Evolutionary conservation across 441 rosid species (phyloP).

Genomic region (Brassica hybrid): DNA sequence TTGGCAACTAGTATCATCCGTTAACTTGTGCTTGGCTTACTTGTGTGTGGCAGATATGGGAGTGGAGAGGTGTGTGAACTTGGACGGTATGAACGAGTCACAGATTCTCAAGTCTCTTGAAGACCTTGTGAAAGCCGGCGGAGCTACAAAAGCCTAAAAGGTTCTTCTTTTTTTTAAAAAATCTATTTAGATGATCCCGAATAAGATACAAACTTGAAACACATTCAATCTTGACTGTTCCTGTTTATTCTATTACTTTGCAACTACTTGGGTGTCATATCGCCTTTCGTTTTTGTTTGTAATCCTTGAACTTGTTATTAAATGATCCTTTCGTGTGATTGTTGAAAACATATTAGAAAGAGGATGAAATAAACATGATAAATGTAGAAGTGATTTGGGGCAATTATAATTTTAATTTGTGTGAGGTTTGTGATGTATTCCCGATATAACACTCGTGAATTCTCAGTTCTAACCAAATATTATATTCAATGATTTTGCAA

Average conservation of each 20-base stretch:
- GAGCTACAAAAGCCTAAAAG: constrained; percentile 47
- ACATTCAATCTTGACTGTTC: constrained; percentile 19
- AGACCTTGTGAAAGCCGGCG: constrained; percentile 71
- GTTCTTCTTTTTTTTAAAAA: neutral
- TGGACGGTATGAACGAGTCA: constrained; percentile 73
- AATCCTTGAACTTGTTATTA: constrained; percentile 16
- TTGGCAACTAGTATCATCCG: neutral
- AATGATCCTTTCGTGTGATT: neutral
- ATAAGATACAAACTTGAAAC: constrained; percentile 27
- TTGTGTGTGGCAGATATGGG: constrained; percentile 97
- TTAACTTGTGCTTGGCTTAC: neutral
- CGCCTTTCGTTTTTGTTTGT: constrained; percentile 7
- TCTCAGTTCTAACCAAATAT: neutral
- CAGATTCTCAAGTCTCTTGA: constrained; percentile 79
- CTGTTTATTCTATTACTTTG: constrained; percentile 7
- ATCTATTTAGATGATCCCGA: constrained; percentile 13
- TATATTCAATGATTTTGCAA: neutral
- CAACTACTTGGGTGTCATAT: neutral
- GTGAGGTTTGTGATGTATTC: neutral
- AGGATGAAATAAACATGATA: neutral
- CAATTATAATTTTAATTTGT: neutral
- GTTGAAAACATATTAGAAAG: neutral
- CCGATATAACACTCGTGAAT: neutral
- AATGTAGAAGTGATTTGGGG: neutral
- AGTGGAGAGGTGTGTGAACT: constrained; percentile 74